Base-by-base conservation (phyloP, 2,329 filamentous ascomycete genomes). In the Cryphonectria carpinicola region DNA sequence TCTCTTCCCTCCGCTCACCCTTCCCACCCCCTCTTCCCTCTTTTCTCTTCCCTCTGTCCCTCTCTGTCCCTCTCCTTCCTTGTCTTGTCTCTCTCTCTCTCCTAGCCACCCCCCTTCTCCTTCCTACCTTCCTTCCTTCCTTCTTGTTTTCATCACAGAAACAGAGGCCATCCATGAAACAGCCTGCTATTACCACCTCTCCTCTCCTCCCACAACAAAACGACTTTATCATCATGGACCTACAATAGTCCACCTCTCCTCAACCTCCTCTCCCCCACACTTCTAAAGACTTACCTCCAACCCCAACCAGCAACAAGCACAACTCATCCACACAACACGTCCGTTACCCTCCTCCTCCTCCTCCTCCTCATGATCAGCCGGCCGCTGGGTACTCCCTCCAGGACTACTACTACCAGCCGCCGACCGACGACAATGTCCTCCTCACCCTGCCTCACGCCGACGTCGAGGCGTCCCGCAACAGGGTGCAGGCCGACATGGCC, bases 371-470 rank as follows among this genome's bases (percentile, higher is more conserved):
- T n/a, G 14, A 22, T 7, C 28, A 32, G 1, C 3, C 17, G 10
- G 41, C 4, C 13, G 1, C 8, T 28, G 22, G 22, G 28, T 37
- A 65, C 41, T 3, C 43, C 19, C 4, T 65, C 6, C 41, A 32
- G 13, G 2, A 13, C 39, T 52, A 52, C 25, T 19, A 11, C 7
- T 1, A 39, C 28, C 25, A 52, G 17, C 63, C 52, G 43, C 63
- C 63, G 8, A 4, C 6, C 10, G 1, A 19, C 1, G 43, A 37
- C 28, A 28, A 1, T 3, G 17, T 28, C 25, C 43, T 35, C 43
- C 28, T 35, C 25, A 17, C 17, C n/a, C 17, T 65, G 17, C 63
- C 63, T 19, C 63, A 65, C 43, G 17, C 63, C 41, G 63, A 52
- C 43, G 3, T 17, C 43, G 25, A 52, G 10, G 63, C 17, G 43